Conservation (phyloP, 2,329 filamentous ascomycete species). For the Xylaria sp. region DNA sequence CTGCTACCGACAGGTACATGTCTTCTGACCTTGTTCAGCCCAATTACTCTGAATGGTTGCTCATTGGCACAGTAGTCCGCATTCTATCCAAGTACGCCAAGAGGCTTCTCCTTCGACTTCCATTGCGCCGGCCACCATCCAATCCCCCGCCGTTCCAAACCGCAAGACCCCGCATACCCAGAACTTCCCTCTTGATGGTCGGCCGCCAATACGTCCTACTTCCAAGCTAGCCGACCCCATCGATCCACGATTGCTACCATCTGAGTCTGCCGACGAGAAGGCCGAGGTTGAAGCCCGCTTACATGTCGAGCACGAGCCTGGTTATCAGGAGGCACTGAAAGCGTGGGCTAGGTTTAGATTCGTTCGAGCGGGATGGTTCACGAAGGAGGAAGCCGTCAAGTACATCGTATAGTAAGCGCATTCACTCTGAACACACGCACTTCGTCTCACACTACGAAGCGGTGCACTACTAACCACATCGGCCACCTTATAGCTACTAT, state of each 20-base stretch:
- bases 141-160: slow-evolving; percentile 23
- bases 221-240: slow-evolving; percentile 31
- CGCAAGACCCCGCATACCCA: slow-evolving; percentile 24
- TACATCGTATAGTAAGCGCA: slow-evolving; percentile 80
- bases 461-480: slow-evolving; percentile 11
- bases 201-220: slow-evolving; percentile 20
- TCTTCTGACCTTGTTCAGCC: slow-evolving; percentile 10
- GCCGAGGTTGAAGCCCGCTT: slow-evolving; percentile 42
- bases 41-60: slow-evolving; percentile 5
- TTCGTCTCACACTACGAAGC: background rate
- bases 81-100: slow-evolving; percentile 25
- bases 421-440: background rate
- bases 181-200: slow-evolving; percentile 21
- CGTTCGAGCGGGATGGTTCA: slow-evolving; percentile 96
- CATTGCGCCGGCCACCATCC: slow-evolving; percentile 26
- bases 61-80: slow-evolving; percentile 28
- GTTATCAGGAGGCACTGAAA: slow-evolving; percentile 65
- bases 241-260: slow-evolving; percentile 30
- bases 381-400: slow-evolving; percentile 82
- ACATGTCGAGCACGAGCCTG: slow-evolving; percentile 43
- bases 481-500: slow-evolving; percentile 63
- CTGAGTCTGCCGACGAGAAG: slow-evolving; percentile 22
- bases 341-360: slow-evolving; percentile 93
- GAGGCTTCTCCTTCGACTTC: slow-evolving; percentile 23
- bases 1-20: slow-evolving; percentile 57